Evolutionary conservation across 140 eudicot species (phyloP), one percentile per base, ranked within the genome.

Genomic region (Cichorium intybus): DNA sequence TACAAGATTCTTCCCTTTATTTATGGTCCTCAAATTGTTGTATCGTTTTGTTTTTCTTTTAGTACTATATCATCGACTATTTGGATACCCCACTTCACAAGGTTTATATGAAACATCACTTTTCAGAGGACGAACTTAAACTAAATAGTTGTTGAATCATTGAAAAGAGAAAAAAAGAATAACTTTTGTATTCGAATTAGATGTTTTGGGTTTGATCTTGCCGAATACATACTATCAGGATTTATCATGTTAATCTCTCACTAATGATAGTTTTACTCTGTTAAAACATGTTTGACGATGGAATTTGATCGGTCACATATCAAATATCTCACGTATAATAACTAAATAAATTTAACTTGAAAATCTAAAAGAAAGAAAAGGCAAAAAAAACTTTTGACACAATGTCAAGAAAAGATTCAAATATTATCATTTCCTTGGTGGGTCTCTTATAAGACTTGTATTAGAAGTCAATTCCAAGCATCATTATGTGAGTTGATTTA

Each of bases 21-120:
- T 64, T 17, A 64, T 45, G 72, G 73, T 47, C 53, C 73, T 64
- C 66, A 69, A 56, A 43, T 69, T 56, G 48, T 57, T 72, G 61
- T 27, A 43, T 43, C 7, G 16, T 12, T 39, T 39, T 39, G 46
- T 16, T 7, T 43, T 43, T 43, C 49, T 43, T 43, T 43, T 43
- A 43, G 49, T 43, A 43, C 49, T 15, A 43, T 15, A 15, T 43
- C 14, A 14, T 43, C 49, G 49, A 43, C 49, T 14, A 43, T 43
- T 14, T 43, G 18, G 49, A 43, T 43, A 4, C 49, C 49, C 49
- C 49, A 43, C 49, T 43, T 43, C 20, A 3, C 49, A 43, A 14
- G 18, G 49, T 43, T 43, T 43, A 43, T 43, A 43, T n/a, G 46
- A 43, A 43, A 43, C 49, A 4, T 43, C 18, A 14, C 15, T 43